Evolutionary conservation across 2,329 filamentous ascomycete species (phyloP), one percentile per base, ranked within the genome.

Genomic region (Sporothrix luriei): DNA sequence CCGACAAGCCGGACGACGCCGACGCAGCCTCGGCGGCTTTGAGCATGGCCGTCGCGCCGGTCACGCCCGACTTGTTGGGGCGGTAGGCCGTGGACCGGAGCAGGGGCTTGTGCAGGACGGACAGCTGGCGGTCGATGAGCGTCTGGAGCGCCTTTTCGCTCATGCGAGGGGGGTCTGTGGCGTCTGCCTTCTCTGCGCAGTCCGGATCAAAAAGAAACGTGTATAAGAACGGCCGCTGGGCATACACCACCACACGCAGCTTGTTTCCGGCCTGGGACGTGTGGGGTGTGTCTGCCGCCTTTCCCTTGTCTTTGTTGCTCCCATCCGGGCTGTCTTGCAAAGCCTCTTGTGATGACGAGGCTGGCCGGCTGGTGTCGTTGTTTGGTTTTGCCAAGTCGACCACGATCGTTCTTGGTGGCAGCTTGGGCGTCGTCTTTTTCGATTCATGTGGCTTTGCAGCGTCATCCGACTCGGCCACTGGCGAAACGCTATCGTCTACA

Each of bases 161-260:
- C 48, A 46, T 40, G 0, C 55, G 52, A 21, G 26, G 54, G 19
- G 43, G 29, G 6, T 14, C 52, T 7, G 29, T 5, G 0, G 16
- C 11, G 14, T 46, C 52, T 16, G 14, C 7, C 7, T 6, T 33
- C 2, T 55, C 65, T 14, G 40, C 38, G 83, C 7, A 90, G 89
- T 61, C 83, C 54, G 85, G 80, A 62, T 85, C 80, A 77, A 94
- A 94, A 4, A 95, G 81, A 71, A 95, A 90, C 1, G 89, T 86
- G 77, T 91, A 94, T 62, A 94, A 85, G 78, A 94, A 94, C 0
- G 92, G 92, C 29, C 85, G 86, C 77, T 89, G 88, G 59, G 90
- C 85, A 76, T 93, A 94, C 65, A 93, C 85, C 7, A 93, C 85
- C 1, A 92, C 89, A 0, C 89, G 86, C 54, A 93, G 78, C 74